Conservation (phyloP, 495 filamentous ascomycete species). For the Mycothermus thermophilus region DNA sequence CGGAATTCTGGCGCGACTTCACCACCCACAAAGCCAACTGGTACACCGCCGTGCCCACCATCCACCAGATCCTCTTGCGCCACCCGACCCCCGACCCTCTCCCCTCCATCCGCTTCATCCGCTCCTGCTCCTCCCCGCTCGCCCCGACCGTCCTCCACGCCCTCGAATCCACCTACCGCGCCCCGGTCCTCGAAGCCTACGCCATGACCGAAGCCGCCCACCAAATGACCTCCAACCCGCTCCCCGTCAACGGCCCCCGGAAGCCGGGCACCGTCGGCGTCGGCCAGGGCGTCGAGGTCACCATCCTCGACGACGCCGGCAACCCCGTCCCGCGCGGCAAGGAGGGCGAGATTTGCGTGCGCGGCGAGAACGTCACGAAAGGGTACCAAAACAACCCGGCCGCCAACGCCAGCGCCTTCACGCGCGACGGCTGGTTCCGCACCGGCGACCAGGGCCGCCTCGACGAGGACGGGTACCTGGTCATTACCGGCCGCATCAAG, state of each 20-base stretch:
- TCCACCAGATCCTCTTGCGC: conserved; percentile 77
- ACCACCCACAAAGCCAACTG: conserved; percentile 57
- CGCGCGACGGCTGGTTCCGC: conserved; percentile 53
- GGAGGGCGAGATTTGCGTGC: conserved; percentile 69
- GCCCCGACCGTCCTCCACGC: conserved; percentile 64
- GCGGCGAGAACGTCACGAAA: conserved; percentile 64
- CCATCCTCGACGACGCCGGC: conserved; percentile 54
- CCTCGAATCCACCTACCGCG: conserved; percentile 54
- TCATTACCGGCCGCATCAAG: conserved; percentile 71
- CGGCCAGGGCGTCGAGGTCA: conserved; percentile 67
- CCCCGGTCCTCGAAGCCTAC: conserved; percentile 77
- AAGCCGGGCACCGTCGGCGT: conserved; percentile 68
- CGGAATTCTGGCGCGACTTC: conserved; percentile 70
- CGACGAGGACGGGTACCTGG: conserved; percentile 59
- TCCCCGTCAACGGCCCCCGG: conserved; percentile 50
- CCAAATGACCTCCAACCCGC: conserved; percentile 79
- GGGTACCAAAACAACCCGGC: conserved; percentile 71
- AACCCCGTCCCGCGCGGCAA: conserved; percentile 45
- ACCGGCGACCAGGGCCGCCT: conserved; percentile 72
- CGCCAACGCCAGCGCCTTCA: conserved; percentile 57
- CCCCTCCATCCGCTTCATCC: conserved; percentile 69
- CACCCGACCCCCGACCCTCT: conserved; percentile 46
- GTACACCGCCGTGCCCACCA: conserved; percentile 81
- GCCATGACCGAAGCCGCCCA: conserved; percentile 87
- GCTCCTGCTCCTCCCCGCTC: conserved; percentile 71